Evolutionary conservation across 163 green algal genomes (phyloP).

Genomic region (Scenedesmus sp.): DNA sequence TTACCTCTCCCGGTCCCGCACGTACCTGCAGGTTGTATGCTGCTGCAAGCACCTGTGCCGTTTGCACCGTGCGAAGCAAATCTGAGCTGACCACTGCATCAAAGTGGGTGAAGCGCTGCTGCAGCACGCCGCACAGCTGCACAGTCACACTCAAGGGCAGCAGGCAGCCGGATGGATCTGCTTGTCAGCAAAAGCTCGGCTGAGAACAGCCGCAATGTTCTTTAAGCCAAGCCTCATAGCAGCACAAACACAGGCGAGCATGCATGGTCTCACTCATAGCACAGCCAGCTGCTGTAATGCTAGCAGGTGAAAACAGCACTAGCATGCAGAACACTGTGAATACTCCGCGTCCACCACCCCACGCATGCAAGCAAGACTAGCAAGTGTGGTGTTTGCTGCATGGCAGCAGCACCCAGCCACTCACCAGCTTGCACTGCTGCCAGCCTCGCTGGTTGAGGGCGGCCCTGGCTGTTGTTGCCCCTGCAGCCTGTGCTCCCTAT

Average conservation of each 20-base stretch:
- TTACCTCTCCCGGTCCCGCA: too few relatives aligned
- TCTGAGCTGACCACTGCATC: constrained; percentile 59
- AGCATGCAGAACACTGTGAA: too few relatives aligned
- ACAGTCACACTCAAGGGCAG: not conserved
- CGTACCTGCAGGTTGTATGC: not conserved
- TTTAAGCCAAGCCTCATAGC: too few relatives aligned
- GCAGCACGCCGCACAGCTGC: not conserved
- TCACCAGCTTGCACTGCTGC: constrained; percentile 53
- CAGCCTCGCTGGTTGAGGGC: constrained; percentile 43
- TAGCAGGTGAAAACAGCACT: not conserved
- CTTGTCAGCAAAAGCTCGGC: too few relatives aligned
- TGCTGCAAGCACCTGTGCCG: constrained; percentile 51
- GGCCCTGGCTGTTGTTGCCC: constrained; percentile 51
- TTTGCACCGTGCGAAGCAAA: constrained; percentile 55
- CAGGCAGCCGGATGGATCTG: not conserved
- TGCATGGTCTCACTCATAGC: too few relatives aligned
- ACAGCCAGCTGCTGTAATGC: too few relatives aligned
- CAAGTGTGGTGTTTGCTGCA: not conserved
- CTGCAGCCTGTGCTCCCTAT: constrained; percentile 58
- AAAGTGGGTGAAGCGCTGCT: constrained; percentile 31
- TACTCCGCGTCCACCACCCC: too few relatives aligned
- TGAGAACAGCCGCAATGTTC: too few relatives aligned
- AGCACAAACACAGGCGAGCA: too few relatives aligned
- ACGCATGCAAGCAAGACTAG: too few relatives aligned
- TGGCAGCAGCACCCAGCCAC: not conserved